Base-by-base conservation (phyloP, 805 yeast species). In the Candida endomychidarum region DNA sequence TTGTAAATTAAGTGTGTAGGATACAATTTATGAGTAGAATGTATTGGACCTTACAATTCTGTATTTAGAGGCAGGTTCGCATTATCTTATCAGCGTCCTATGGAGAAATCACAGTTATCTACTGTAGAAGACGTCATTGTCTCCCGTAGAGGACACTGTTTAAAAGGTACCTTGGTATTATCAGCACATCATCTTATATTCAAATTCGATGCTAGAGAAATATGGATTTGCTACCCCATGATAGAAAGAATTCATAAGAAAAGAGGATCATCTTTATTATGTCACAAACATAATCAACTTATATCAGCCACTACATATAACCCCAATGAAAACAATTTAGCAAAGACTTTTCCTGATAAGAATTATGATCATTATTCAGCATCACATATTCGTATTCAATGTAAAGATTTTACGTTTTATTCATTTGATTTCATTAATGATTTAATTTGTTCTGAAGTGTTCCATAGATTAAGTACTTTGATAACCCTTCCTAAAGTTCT, bases 191-290 rank as follows among this genome's bases (percentile, higher is more conserved):
- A 69, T 47, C 56, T 68, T 42, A 71, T 69, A 7, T 69, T 69
- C 47, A 58, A 63, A 23, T 69, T 65, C 41, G 23, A 35, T 16
- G 51, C 52, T 7, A 14, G 35, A 20, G 98, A 93, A 58, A 77
- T 87, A 21, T 93, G 98, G 99, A 74, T 88, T 21, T 84, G 95
- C 43, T 91, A 88, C 60, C 96, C 97, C 1, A 77, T 89, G 47
- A 80, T 90, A 22, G 82, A 78, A 34, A 70, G 34, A 27, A 78
- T 83, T 1, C 75, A 75, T 49, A 73, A 78, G 57, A 65, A 76
- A 45, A 60, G 76, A 46, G 80, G 90, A 47, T 59, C 83, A 39
- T 65, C 80, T 48, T 52, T 66, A 61, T 39, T 57, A n/a, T 50
- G 45, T 9, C 49, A 40, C 15, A 46, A 41, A 17, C 41, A 36